Percentiles rank a stretch among this genome's conserved stretches.
Evolutionary conservation across 2,329 filamentous ascomycete species (phyloP).

Genomic region (Fusarium robinianum): DNA sequence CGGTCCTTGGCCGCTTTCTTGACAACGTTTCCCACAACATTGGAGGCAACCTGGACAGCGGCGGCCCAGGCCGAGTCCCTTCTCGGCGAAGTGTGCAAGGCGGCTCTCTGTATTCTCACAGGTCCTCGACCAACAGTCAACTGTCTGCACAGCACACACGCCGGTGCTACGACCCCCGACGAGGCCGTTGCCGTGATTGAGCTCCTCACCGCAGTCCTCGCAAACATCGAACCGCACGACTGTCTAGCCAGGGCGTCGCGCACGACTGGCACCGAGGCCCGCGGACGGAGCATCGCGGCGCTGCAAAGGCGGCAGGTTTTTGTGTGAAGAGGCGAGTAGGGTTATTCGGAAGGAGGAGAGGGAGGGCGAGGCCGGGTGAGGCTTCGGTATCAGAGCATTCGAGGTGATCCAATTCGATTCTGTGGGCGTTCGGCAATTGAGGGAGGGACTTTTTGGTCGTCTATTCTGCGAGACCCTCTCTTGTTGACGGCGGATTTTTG

Average conservation of each 20-base stretch:
- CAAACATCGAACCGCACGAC: conserved; percentile 26
- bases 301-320: conserved; percentile 11
- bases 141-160: conserved; percentile 41
- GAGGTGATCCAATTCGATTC: too few relatives aligned
- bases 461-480: too few relatives aligned
- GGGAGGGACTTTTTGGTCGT: conserved; percentile 33
- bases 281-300: conserved; percentile 56
- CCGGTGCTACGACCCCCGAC: conserved; percentile 28
- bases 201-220: conserved; percentile 16
- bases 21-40: conserved; percentile 71
- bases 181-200: conserved; percentile 1
- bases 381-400: too few relatives aligned
- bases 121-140: conserved; percentile 40
- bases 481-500: conserved; percentile 23
- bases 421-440: conserved; percentile 4
- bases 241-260: conserved; percentile 44
- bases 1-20: conserved; percentile 64
- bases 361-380: conserved; percentile 1
- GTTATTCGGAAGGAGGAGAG: conserved; percentile 9
- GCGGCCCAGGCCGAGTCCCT: conserved; percentile 73
- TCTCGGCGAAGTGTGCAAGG: conserved; percentile 50
- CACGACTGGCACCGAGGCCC: conserved; percentile 55
- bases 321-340: too few relatives aligned
- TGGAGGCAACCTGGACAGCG: conserved; percentile 71
- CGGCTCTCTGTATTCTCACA: conserved; percentile 40